Evolutionary conservation across 140 eudicot species (phyloP), one percentile per base, ranked within the genome.

Genomic region (Cichorium intybus): DNA sequence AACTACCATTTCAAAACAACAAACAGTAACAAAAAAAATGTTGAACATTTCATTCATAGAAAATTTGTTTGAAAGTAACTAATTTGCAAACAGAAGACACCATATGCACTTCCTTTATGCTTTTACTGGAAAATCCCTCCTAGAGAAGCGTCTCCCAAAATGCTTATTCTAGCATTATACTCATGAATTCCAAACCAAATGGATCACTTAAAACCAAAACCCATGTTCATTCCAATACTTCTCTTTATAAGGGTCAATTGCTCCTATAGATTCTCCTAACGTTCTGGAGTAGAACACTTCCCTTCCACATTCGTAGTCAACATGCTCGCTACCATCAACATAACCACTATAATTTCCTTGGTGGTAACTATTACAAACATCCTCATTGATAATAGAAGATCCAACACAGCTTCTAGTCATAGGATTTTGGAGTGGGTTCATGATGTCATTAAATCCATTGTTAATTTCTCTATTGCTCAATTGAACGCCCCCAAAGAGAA

Each of bases 121-220:
- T 34, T 34, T 12, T 34, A 34, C 12, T 0, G 46, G 46, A 37
- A 37, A 37, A 11, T 29, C 43, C 45, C 7, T 16, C 62, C 7
- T 4, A 28, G 7, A 29, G n/a, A 56, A 17, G 24, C 3, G 16
- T 33, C 8, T 56, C 15, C 62, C 16, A 56, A 24, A 24, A 6
- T 28, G 62, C 33, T 15, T 57, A 33, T 57, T 57, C 63, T 14
- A 27, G 21, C 34, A 53, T 14, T 24, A 12, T 53, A 10, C 59
- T 20, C 22, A 56, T 2, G 23, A 48, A 1, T 16, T 39, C 46
- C 16, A 7, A 47, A 41, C 16, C 48, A 16, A 41, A 5, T 15
- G 17, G 48, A 41, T 41, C 48, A 41, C n/a, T 66, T 52, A 66
- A 33, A 21, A 51, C 72, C 72, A 35, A 66, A 50, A 67, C 18